Evolutionary conservation across 2,329 filamentous ascomycete genomes (phyloP).

Genomic region (Colletotrichum somersetense): DNA sequence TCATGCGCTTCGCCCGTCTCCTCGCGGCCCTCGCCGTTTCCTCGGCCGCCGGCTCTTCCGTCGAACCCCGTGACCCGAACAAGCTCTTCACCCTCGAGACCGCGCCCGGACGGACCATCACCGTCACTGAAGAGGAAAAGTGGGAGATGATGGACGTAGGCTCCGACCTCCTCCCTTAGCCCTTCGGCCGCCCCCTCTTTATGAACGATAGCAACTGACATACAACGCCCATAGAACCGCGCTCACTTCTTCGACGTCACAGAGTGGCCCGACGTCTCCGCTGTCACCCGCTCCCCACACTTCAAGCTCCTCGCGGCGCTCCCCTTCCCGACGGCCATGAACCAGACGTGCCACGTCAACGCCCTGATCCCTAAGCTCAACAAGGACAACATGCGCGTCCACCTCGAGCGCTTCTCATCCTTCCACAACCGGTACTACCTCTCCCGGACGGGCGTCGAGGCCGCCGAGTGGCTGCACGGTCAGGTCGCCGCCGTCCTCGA

Average conservation of each 20-base stretch:
- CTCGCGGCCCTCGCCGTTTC: conserved; percentile 43
- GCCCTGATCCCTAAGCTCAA: conserved; percentile 36
- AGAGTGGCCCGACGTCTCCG: conserved; percentile 41
- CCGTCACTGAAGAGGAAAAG: conserved; percentile 46
- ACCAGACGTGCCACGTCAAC: conserved; percentile 43
- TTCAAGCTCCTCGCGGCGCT: conserved; percentile 32
- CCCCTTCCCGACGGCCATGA: conserved; percentile 42
- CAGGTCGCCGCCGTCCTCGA: conserved; percentile 74
- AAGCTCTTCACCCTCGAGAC: conserved; percentile 44
- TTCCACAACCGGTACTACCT: conserved; percentile 79
- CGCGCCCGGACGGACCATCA: conserved; percentile 43
- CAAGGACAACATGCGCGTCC: conserved; percentile 30
- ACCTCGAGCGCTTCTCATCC: conserved; percentile 67
- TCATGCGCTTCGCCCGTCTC: conserved; percentile 43
- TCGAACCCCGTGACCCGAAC: conserved; percentile 36
- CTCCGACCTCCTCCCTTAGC: not conserved
- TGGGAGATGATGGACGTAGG: conserved; percentile 46
- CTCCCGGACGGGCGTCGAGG: conserved; percentile 74
- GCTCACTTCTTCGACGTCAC: conserved; percentile 47
- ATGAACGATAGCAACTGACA: not conserved
- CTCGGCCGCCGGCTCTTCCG: conserved; percentile 33
- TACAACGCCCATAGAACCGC: conserved; percentile 34
- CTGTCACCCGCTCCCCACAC: conserved; percentile 26
- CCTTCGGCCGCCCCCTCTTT: too few relatives aligned
- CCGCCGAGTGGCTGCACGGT: conserved; percentile 79